Evolutionary conservation across 805 yeast species (phyloP), one percentile per base, ranked within the genome.

Genomic region (Nakazawaea wyomingensis): DNA sequence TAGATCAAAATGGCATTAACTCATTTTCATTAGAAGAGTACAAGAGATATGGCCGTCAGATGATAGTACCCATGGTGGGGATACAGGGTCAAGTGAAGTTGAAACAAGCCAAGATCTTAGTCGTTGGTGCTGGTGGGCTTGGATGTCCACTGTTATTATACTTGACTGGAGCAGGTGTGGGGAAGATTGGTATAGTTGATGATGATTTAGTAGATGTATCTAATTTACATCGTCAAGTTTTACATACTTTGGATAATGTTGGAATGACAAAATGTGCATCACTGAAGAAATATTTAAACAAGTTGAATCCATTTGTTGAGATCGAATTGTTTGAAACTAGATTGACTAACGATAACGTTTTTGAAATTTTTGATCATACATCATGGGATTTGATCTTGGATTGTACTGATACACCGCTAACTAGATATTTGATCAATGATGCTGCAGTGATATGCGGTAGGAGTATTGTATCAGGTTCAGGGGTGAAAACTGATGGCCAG

Each of bases 91-190:
- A 93, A 58, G 40, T 72, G 6, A 66, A 62, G 34, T 61, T 93
- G 37, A 81, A 80, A 49, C 50, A 60, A 0, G 46, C 91, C 2
- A 74, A 68, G 40, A 75, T 90, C 0, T 61, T 91, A 20, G 90
- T 93, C 0, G 72, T 93, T 6, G 99, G 99, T 1, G 97, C 97
- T 1, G 99, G 99, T 9, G 99, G 99, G 0, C 68, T 93, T 5
- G 98, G 99, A 0, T 83, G 95, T 51, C 97, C 99, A 0, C 95
- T 95, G 0, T 60, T 91, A 38, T 69, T 85, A 34, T 93, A 93
- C 56, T 62, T 93, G 2, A 80, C 82, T 0, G 96, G 95, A 0
- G 84, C 96, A 0, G 99, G 99, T 4, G 66, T 91, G 3, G 98
- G 96, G 1, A 60, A 64, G 2, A 69, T 93, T 18, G 96, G 96